phyloP scores from a whole-genome alignment of 306 rosid genomes.

The Citrullus mucosospermus region DNA sequence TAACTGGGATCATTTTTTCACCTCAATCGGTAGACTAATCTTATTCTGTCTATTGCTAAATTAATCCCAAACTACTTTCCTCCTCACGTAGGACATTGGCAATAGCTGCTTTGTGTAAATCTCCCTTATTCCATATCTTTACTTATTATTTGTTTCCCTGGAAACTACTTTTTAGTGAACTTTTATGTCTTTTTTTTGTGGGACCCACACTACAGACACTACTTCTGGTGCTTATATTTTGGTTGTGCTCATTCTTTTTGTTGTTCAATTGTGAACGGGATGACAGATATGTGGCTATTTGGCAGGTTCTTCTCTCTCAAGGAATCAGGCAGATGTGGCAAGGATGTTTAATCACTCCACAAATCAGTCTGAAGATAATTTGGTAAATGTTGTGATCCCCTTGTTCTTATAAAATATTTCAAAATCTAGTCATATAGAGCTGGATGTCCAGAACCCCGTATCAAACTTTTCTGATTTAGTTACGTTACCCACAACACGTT shows the following conservation, averaged over 20 bases:
- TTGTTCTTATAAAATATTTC: neutral
- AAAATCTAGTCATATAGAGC: neutral
- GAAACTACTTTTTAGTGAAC: neutral
- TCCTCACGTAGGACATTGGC: neutral
- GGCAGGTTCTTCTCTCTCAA: conserved; percentile 52
- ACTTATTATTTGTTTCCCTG: neutral
- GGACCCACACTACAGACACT: neutral
- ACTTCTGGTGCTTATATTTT: neutral
- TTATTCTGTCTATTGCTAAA: neutral
- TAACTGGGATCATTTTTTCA: neutral
- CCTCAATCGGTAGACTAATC: neutral
- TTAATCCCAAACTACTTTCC: neutral
- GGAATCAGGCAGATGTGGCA: conserved; percentile 45
- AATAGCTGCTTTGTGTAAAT: neutral
- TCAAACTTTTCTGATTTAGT: neutral
- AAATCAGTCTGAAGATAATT: conserved; percentile 61
- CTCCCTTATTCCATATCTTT: neutral
- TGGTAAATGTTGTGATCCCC: conserved; percentile 26
- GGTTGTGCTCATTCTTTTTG: neutral
- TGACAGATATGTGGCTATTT: neutral
- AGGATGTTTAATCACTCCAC: conserved; percentile 37
- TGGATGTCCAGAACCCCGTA: neutral
- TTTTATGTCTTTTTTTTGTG: neutral
- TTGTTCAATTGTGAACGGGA: neutral
- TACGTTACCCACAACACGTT: neutral